Evolutionary conservation across 129 eudicot species (phyloP), one percentile per base, ranked within the genome.

Genomic region (Calendula officinalis): DNA sequence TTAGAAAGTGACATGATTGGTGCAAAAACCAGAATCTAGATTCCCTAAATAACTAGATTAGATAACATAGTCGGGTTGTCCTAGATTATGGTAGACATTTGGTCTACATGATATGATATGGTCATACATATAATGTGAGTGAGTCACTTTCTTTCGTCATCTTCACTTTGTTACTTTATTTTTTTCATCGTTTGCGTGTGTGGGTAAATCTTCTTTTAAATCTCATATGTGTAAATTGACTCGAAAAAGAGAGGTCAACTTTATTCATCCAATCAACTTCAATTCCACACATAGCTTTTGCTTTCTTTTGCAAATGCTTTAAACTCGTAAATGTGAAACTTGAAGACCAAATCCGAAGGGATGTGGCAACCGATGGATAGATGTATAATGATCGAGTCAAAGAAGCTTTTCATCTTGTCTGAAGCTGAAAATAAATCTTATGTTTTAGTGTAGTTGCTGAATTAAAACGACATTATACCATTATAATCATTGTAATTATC

Each of bases 101-200:
- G 67, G 67, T 73, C 78, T 73, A 65, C 78, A 49, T 66, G 78
- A 74, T 30, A 56, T 74, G 78, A 74, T 49, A 66, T 66, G 61
- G 11, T 57, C 55, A 51, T 48, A 40, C 12, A 54, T 10, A 53
- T 7, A 42, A 32, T 5, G 47, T 52, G 40, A 58, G 10, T 33
- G 78, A 66, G 68, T 66, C 56, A 33, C 62, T 57, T 74, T 74
- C 60, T 8, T 58, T 74, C 10, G 17, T 65, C 57, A 73, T 65
- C 71, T 22, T 63, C 14, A 56, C 77, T 64, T 72, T 72, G 17
- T 30, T 66, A 45, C 67, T 51, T 66, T 22, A 22, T 22, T 73
- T 72, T 37, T 53, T 35, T 72, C 44, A n/a, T 56, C 69, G 34
- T 38, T 56, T 57, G 75, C 61, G 57, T 70, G 60, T 60, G 61